Base-by-base conservation (phyloP, 2,329 filamentous ascomycete genomes). In the Cercospora sp. region DNA sequence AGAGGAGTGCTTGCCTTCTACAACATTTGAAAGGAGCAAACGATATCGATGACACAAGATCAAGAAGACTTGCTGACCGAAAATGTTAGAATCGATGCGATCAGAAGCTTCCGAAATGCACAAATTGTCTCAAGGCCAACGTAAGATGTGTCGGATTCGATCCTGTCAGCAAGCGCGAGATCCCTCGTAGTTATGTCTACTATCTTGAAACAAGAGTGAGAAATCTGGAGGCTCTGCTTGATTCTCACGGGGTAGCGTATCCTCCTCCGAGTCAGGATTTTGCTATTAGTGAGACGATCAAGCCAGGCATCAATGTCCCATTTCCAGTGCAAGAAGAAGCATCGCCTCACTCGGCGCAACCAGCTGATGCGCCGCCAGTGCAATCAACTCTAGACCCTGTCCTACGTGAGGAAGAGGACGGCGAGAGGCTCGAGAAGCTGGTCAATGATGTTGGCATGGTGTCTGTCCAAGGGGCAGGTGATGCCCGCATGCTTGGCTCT, bases 61-160 rank as follows among this genome's bases (percentile, higher is more conserved):
- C 16, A 9, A 9, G 30, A 10, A 60, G 21, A n/a, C 12, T 9
- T 2, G 32, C 57, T 60, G 10, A 60, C n/a, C 8, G 2, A 7
- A 5, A 30, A 10, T 26, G 2, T 34, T 34, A 72, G 84, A 98
- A 97, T 79, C 87, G 93, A 63, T 98, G 94, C 81, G 94, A 98
- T 81, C 94, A 97, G 85, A 90, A 91, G 72, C 85, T 98, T 70
- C 94, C 94, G 8, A 92, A 91, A 75, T 98, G 94, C 79, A 90
- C 91, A 51, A 92, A 92, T 74, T 98, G 94, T 81, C 93, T 94
- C 79, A 97, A 97, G 82, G 94, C 92, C n/a, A 87, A 88, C 67
- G 92, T 96, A 57, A 90, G 91, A 73, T 98, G 95, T 79, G 93
- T 97, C 61, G 94, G 94, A 70, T 97, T 97, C 80, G 94, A 98